Conservation (phyloP, 2,329 filamentous ascomycete genomes). For the Fonsecaea nubica region DNA sequence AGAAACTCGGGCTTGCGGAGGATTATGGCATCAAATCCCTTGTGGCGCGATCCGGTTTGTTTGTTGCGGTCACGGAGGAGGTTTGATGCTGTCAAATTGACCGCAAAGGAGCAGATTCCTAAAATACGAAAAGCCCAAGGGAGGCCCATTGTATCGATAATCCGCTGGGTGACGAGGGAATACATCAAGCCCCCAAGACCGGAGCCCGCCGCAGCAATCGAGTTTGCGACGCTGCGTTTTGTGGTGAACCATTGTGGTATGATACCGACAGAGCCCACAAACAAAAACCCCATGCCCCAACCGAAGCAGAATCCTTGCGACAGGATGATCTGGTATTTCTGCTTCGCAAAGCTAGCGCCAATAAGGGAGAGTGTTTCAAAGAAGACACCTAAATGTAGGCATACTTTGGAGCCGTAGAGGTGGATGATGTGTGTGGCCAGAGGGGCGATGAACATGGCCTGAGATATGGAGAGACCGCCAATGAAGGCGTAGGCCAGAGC, state of each 20-base stretch:
- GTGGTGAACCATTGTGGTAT: conserved; percentile 68
- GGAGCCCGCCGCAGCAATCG: conserved; percentile 64
- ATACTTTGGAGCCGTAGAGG: conserved; percentile 59
- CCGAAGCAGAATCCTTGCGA: conserved; percentile 68
- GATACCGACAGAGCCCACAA: conserved; percentile 63
- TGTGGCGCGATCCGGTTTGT: conserved; percentile 59
- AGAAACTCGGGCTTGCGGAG: conserved; percentile 63
- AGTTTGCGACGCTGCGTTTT: conserved; percentile 64
- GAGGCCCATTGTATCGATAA: conserved; percentile 63
- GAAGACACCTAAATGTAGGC: conserved; percentile 61
- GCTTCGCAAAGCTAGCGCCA: conserved; percentile 61
- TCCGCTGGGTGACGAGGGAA: conserved; percentile 63
- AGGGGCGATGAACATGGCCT: conserved; percentile 64
- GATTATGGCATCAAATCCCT: conserved; percentile 60
- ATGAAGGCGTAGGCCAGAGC: conserved; percentile 65
- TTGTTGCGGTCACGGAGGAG: conserved; percentile 66
- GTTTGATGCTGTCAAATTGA: conserved; percentile 61
- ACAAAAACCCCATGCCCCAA: conserved; percentile 67
- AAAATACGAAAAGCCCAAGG: conserved; percentile 68
- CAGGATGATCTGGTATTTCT: conserved; percentile 67
- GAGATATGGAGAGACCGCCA: conserved; percentile 65
- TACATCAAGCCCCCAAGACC: conserved; percentile 67
- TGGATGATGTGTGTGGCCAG: conserved; percentile 62
- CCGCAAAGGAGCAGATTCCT: conserved; percentile 60
- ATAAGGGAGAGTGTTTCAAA: conserved; percentile 61